A percentile compares a stretch with the other conserved stretches of the same genome.
These are phyloP conservation scores for Apophysomyces variabilis DNA, from an alignment of 371 early-diverging fungal genomes.

Conservation along the genomic window DNA sequence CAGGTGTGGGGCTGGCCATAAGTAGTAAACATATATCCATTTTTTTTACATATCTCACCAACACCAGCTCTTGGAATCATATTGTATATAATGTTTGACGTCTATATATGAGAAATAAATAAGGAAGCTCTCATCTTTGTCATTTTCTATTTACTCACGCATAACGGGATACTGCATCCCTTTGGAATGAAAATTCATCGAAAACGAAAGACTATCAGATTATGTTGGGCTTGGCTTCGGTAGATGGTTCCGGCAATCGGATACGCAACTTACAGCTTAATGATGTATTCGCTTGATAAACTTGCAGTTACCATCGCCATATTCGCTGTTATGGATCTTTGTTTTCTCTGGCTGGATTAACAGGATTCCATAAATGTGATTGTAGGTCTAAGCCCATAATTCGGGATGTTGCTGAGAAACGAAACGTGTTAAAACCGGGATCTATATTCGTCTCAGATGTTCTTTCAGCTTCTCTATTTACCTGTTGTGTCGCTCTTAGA, in stretches of 20 bases:
- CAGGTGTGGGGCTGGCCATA: constrained; percentile 57
- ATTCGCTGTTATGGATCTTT: background rate
- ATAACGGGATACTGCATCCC: too few species aligned
- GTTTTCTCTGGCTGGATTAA: background rate
- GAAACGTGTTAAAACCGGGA: too few species aligned
- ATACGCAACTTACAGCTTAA: background rate
- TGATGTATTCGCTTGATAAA: background rate
- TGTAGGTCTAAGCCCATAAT: background rate
- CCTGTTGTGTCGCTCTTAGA: background rate
- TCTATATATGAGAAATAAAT: background rate
- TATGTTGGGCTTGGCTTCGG: too few species aligned
- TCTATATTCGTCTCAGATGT: too few species aligned
- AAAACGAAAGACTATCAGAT: too few species aligned
- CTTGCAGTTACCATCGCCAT: background rate
- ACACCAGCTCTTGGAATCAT: background rate
- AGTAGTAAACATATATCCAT: background rate
- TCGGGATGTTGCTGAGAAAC: background rate
- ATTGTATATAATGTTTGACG: background rate
- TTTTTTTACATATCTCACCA: background rate
- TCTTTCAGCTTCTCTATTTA: background rate
- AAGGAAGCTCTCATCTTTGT: background rate
- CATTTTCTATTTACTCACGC: too few species aligned
- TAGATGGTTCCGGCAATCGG: too few species aligned
- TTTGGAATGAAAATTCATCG: too few species aligned
- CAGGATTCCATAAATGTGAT: background rate